phyloP scores from a whole-genome alignment of 2,329 filamentous ascomycete genomes.

The Lithohypha guttulata region DNA sequence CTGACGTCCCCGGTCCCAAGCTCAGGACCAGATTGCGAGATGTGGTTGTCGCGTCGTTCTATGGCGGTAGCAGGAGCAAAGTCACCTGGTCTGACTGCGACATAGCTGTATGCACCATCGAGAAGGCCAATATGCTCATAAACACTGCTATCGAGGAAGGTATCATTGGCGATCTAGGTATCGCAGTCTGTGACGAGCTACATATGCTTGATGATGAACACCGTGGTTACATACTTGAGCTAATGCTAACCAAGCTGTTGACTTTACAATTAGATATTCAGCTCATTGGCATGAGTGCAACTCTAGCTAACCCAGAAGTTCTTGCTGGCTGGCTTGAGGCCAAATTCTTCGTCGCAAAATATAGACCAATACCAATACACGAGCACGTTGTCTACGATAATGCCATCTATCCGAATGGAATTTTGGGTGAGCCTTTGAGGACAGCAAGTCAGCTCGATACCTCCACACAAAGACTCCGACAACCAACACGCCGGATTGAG shows the following conservation, averaged over 20 bases:
- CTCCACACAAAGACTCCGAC: constrained; percentile 26
- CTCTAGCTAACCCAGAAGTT: constrained; percentile 59
- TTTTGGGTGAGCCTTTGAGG: constrained; percentile 48
- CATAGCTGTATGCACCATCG: constrained; percentile 67
- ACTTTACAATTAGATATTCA: constrained; percentile 53
- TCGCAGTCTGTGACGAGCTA: constrained; percentile 66
- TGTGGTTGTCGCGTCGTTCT: constrained; percentile 60
- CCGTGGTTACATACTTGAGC: constrained; percentile 63
- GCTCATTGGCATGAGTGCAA: constrained; percentile 71
- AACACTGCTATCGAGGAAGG: constrained; percentile 64
- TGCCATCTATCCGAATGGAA: constrained; percentile 52
- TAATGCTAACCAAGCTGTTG: constrained; percentile 64
- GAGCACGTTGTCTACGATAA: constrained; percentile 65
- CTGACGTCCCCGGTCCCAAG: constrained; percentile 26
- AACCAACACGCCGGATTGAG: constrained; percentile 36
- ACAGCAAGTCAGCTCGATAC: constrained; percentile 42
- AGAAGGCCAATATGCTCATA: constrained; percentile 67
- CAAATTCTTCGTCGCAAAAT: constrained; percentile 61
- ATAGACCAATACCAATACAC: constrained; percentile 63
- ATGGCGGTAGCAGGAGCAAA: constrained; percentile 59
- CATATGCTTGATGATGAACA: constrained; percentile 72
- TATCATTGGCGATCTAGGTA: constrained; percentile 51
- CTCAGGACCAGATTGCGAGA: constrained; percentile 41
- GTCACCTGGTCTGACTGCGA: constrained; percentile 64
- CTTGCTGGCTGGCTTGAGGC: constrained; percentile 60